These are phyloP conservation scores for Lomentospora prolificans DNA, from an alignment of 2,329 filamentous ascomycete species.

Conservation along the genomic window DNA sequence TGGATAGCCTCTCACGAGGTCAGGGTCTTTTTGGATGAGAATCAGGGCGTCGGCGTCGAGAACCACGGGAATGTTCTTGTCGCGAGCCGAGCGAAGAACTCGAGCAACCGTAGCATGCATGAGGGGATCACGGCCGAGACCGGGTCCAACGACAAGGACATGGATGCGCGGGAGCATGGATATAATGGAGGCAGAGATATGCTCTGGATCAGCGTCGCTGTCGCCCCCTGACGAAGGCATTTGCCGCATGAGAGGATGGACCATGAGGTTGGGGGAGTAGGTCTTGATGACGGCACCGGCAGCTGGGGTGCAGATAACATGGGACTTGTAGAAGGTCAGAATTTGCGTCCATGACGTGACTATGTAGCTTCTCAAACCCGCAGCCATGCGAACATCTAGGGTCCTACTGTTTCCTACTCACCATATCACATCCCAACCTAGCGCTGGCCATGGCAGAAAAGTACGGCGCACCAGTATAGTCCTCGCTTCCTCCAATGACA, in stretches of 20 bases:
- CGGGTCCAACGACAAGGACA: constrained; percentile 85
- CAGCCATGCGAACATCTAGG: too few relatives aligned
- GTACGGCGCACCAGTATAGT: constrained; percentile 95
- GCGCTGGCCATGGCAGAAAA: constrained; percentile 97
- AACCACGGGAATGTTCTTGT: constrained; percentile 66
- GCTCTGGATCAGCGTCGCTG: constrained; percentile 44
- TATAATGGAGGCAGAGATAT: constrained; percentile 59
- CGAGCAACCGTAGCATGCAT: constrained; percentile 80
- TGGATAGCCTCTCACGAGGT: constrained; percentile 66
- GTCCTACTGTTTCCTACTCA: constrained; percentile 26
- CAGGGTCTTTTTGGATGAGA: constrained; percentile 63
- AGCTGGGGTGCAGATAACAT: constrained; percentile 89
- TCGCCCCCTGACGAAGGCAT: constrained; percentile 25
- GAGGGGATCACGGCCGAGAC: constrained; percentile 76
- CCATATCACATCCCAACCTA: constrained; percentile 81
- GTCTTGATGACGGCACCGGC: constrained; percentile 89
- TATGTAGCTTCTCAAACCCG: too few relatives aligned
- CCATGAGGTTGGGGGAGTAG: constrained; percentile 97
- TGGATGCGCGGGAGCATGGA: constrained; percentile 79
- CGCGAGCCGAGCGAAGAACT: constrained; percentile 70
- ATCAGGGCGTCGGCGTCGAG: constrained; percentile 84
- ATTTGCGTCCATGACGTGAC: too few relatives aligned
- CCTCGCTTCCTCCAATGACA: constrained; percentile 89
- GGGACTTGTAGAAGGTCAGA: constrained; percentile 44
- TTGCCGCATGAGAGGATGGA: constrained; percentile 90